Base-by-base conservation (phyloP, 345 rosid genomes). In the Sonneratia alba region DNA sequence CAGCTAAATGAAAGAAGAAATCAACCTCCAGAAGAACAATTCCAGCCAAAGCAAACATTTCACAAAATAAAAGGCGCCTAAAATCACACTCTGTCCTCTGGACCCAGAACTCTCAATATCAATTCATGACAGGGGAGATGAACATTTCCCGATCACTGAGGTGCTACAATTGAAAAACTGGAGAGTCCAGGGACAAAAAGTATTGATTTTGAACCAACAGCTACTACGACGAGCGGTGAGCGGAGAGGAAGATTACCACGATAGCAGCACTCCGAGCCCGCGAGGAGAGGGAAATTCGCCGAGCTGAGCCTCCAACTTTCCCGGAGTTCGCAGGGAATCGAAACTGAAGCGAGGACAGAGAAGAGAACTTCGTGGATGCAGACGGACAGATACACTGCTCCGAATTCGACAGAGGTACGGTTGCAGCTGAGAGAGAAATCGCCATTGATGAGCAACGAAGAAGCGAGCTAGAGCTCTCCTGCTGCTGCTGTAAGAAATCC, bases 371-470 rank as follows among this genome's bases (percentile, higher is more conserved):
- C 13, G 70, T 45, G 19, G 24, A 21, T 32, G 76, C 66, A 9
- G 75, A 32, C 40, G 71, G 64, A 43, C 71, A 57, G 38, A 48
- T 36, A 4, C 48, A 51, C 45, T 32, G 48, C 49, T 70, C 16
- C 21, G 1, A 37, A 67, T 13, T 76, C 0, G 68, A 71, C 75
- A 74, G 71, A 71, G 13, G 80, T 70, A 77, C 78, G 37, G 77
- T 70, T 7, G 87, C 64, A 7, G 85, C 81, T 2, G 84, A 72
- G 42, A 87, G 70, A 16, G 83, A 82, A 71, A 81, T 79, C 86
- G 91, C 87, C 95, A 87, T 87, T 73, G 82, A 21, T 13, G 51
- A 47, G 51, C 3, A 13, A 9, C 51, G 51, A 47, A 47, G 15
- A 47, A 47, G 13, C 51, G 51, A 47, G 51, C 51, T 47, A 10